Percentiles rank a stretch among this genome's conserved stretches.
phyloP scores from a whole-genome alignment of 352 stramenopile genomes.

The Pythium aristosporum region DNA sequence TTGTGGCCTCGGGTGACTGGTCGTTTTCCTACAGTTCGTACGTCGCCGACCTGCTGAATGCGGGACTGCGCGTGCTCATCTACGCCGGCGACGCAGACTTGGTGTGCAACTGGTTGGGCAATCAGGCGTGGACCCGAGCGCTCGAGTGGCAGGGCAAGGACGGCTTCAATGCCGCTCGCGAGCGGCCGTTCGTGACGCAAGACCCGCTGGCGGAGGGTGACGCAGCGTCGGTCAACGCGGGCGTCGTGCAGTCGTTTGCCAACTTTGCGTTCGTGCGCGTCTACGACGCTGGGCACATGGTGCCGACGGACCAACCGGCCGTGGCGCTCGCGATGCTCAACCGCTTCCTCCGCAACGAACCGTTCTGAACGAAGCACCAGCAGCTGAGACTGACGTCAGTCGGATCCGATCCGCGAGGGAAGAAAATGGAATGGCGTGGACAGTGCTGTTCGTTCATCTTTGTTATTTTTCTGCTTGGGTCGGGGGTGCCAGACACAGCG shows the following conservation, averaged over 20 bases:
- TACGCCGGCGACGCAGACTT: constrained; percentile 87
- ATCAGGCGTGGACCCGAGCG: constrained; percentile 85
- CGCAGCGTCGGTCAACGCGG: constrained; percentile 9
- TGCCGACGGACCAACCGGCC: constrained; percentile 82
- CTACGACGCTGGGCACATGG: constrained; percentile 88
- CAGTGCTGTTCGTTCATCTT: background rate
- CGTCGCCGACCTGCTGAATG: constrained; percentile 70
- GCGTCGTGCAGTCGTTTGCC: constrained; percentile 18
- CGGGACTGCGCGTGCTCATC: constrained; percentile 22
- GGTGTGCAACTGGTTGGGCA: constrained; percentile 94
- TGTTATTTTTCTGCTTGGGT: constrained; percentile 16
- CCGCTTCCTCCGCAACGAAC: constrained; percentile 46
- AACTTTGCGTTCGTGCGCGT: constrained; percentile 87
- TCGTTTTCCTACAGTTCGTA: constrained; percentile 83
- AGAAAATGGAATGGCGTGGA: background rate
- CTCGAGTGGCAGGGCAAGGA: constrained; percentile 85
- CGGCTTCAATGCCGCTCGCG: constrained; percentile 55
- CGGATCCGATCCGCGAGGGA: background rate
- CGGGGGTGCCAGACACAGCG: too few relatives aligned
- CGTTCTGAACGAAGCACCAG: constrained; percentile 16
- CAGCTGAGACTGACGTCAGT: constrained; percentile 13
- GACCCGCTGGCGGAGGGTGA: constrained; percentile 13
- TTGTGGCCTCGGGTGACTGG: constrained; percentile 69
- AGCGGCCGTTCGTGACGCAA: constrained; percentile 22
- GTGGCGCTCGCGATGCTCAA: constrained; percentile 57